phyloP scores from a whole-genome alignment of 257 asterid species.

The Penstemon davidsonii region DNA sequence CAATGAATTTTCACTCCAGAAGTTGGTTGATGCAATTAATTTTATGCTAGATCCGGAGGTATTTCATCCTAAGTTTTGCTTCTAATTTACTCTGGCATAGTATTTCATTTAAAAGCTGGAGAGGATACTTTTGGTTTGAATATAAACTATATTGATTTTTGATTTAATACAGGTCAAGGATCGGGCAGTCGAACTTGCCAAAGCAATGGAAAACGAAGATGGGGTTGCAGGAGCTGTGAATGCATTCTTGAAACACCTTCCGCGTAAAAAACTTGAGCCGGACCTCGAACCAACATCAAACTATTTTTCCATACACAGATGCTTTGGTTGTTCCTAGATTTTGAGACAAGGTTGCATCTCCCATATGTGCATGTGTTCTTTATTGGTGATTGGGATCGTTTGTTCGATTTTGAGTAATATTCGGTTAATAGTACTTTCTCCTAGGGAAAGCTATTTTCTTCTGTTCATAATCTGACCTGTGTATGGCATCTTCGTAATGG shows the following conservation, averaged over 20 bases:
- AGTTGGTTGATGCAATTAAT: slow-evolving; percentile 67
- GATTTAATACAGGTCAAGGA: slow-evolving; percentile 71
- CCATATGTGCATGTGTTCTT: slow-evolving; percentile 22
- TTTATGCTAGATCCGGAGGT: slow-evolving; percentile 87
- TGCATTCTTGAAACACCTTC: slow-evolving; percentile 86
- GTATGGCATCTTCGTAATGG: background rate
- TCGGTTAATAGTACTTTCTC: slow-evolving; percentile 3
- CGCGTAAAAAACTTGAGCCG: slow-evolving; percentile 49
- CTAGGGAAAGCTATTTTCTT: background rate
- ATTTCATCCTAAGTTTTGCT: slow-evolving; percentile 13
- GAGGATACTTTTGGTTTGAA: background rate
- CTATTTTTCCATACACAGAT: slow-evolving; percentile 59
- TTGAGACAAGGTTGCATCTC: slow-evolving; percentile 10
- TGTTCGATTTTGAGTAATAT: background rate
- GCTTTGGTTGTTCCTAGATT: slow-evolving; percentile 82
- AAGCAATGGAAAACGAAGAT: slow-evolving; percentile 93
- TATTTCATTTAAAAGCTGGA: background rate
- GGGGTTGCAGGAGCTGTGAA: slow-evolving; percentile 93
- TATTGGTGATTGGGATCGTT: slow-evolving; percentile 6
- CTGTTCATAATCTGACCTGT: slow-evolving; percentile 1
- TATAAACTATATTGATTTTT: slow-evolving; percentile 25
- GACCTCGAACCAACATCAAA: slow-evolving; percentile 50
- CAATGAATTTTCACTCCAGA: slow-evolving; percentile 71
- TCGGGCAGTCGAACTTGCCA: slow-evolving; percentile 78
- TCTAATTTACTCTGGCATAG: background rate